These are phyloP conservation scores for Coemansia sp. DNA, from an alignment of 192 early-diverging fungal genomes.

Conservation along the genomic window DNA sequence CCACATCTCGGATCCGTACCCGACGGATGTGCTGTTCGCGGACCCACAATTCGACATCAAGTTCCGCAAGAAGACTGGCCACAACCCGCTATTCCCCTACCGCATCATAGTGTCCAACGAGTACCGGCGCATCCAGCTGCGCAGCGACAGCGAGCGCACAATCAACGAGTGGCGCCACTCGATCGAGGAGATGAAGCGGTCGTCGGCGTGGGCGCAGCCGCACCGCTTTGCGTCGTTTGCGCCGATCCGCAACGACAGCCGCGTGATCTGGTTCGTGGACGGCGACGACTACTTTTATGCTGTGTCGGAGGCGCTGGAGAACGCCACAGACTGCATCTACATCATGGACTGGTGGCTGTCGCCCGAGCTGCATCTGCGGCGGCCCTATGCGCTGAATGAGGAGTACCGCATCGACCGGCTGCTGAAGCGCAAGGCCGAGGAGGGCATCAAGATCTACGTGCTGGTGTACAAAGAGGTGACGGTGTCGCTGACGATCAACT, in stretches of 20 bases:
- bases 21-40: slow-evolving; percentile 53
- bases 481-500: slow-evolving; percentile 69
- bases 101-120: slow-evolving; percentile 63
- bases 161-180: slow-evolving; percentile 72
- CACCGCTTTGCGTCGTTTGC: slow-evolving; percentile 77
- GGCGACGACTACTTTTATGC: slow-evolving; percentile 77
- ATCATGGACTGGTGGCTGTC: slow-evolving; percentile 88
- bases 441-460: slow-evolving; percentile 83
- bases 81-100: slow-evolving; percentile 59
- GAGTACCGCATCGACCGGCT: slow-evolving; percentile 78
- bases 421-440: slow-evolving; percentile 75
- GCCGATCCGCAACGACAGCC: slow-evolving; percentile 63
- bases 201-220: slow-evolving; percentile 63
- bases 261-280: slow-evolving; percentile 71
- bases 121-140: slow-evolving; percentile 66
- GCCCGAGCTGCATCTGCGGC: slow-evolving; percentile 81
- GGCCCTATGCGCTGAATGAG: slow-evolving; percentile 71
- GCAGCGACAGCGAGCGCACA: slow-evolving; percentile 62
- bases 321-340: slow-evolving; percentile 68
- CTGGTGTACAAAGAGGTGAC: slow-evolving; percentile 83
- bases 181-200: slow-evolving; percentile 57
- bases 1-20: slow-evolving; percentile 53
- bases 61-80: slow-evolving; percentile 53
- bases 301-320: slow-evolving; percentile 68
- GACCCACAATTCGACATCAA: slow-evolving; percentile 54